Conservation (phyloP, 2,329 filamentous ascomycete species). For the Lachnellula cervina region DNA sequence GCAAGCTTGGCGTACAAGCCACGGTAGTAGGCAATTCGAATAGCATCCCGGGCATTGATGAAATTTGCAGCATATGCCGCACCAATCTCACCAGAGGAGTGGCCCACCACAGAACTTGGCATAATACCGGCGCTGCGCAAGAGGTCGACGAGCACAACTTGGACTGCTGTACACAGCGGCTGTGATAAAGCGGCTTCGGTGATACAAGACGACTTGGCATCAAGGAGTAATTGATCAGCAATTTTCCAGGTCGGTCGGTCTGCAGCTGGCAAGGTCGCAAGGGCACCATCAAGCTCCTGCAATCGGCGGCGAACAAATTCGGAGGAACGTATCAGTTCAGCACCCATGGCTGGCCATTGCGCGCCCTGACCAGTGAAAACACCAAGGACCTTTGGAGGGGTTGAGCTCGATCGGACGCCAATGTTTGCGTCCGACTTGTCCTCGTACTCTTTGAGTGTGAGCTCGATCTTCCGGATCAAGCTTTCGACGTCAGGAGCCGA, state of each 20-base stretch:
- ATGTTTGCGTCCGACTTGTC: neutral
- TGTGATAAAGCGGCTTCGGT: slow-evolving; percentile 30
- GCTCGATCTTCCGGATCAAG: neutral
- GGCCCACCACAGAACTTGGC: slow-evolving; percentile 36
- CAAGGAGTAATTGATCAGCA: slow-evolving; percentile 31
- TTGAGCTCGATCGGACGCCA: neutral
- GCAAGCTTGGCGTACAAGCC: slow-evolving; percentile 1
- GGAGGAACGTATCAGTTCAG: slow-evolving; percentile 7
- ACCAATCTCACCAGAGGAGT: slow-evolving; percentile 30
- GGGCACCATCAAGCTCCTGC: neutral
- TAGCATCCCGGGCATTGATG: slow-evolving; percentile 28
- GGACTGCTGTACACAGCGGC: slow-evolving; percentile 41
- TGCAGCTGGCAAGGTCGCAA: slow-evolving; percentile 7
- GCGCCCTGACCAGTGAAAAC: slow-evolving; percentile 12
- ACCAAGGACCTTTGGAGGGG: neutral
- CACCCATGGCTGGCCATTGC: slow-evolving; percentile 9
- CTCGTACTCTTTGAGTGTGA: neutral
- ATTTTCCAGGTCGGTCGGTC: slow-evolving; percentile 3
- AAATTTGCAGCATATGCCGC: slow-evolving; percentile 36
- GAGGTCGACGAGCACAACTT: slow-evolving; percentile 40
- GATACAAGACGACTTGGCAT: slow-evolving; percentile 32
- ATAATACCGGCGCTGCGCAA: slow-evolving; percentile 37
- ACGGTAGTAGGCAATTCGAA: slow-evolving; percentile 14
- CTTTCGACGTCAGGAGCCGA: slow-evolving; percentile 10
- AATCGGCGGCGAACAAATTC: neutral